A percentile compares a stretch with the other conserved stretches of the same genome.
Conservation (phyloP, 2,329 filamentous ascomycete species). For the Amylocarpus encephaloides region DNA sequence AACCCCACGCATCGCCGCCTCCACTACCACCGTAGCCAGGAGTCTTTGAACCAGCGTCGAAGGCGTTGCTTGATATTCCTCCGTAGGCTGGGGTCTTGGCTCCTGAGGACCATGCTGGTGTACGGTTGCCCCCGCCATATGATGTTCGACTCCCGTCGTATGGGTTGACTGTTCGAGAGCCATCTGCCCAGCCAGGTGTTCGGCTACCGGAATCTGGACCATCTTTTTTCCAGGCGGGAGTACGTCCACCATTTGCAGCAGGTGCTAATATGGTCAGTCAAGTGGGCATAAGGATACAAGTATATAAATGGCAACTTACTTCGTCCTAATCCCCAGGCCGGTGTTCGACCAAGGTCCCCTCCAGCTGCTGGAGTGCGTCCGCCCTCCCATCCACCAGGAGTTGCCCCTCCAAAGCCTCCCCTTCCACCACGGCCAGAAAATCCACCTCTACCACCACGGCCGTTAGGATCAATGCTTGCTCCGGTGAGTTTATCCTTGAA, state of each 20-base stretch:
- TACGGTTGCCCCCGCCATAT: slow-evolving; percentile 67
- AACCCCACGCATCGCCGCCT: slow-evolving; percentile 56
- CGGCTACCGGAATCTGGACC: slow-evolving; percentile 43
- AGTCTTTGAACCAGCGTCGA: slow-evolving; percentile 67
- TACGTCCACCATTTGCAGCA: slow-evolving; percentile 51
- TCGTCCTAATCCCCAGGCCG: slow-evolving; percentile 62
- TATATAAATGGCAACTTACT: slow-evolving; percentile 44
- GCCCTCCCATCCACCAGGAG: slow-evolving; percentile 54
- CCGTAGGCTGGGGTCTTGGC: slow-evolving; percentile 60
- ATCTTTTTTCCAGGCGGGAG: slow-evolving; percentile 58
- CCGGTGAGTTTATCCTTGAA: slow-evolving; percentile 83
- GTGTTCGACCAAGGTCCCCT: slow-evolving; percentile 60
- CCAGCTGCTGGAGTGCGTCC: slow-evolving; percentile 62
- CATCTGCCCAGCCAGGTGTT: slow-evolving; percentile 66
- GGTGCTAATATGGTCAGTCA: slow-evolving; percentile 37
- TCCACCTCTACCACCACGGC: slow-evolving; percentile 40
- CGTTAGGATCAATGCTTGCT: slow-evolving; percentile 65
- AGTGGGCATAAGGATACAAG: neutral
- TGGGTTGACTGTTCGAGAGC: slow-evolving; percentile 61
- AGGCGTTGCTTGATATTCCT: slow-evolving; percentile 43
- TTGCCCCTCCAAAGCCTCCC: slow-evolving; percentile 42
- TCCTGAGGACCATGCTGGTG: slow-evolving; percentile 72
- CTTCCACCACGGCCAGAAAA: slow-evolving; percentile 36
- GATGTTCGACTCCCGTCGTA: slow-evolving; percentile 59
- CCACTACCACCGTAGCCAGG: slow-evolving; percentile 61